Base-by-base conservation (phyloP, 2,329 filamentous ascomycete genomes). In the Gliomastix tumulicola region DNA sequence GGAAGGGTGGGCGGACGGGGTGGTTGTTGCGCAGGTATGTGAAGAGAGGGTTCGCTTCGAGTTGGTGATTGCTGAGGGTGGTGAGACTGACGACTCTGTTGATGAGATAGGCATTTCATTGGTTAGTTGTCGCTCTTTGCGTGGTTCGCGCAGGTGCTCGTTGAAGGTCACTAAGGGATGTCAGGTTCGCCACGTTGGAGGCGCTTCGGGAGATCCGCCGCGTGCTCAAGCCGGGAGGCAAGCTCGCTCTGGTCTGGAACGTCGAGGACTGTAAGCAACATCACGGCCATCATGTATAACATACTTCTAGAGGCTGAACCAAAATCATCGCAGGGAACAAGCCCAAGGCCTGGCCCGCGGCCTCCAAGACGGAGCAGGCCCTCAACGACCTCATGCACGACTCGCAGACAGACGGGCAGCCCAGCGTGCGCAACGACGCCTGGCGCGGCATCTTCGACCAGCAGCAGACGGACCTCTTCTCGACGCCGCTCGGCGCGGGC, bases 171-270 rank as follows among this genome's bases (percentile, higher is more conserved):
- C 20, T 37, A n/a, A 22, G 30, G 33, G 23, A 23, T 5, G n/a
- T 18, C 21, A 80, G 82, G 82, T 88, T 88, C 58, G 76, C 82
- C 27, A 83, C 71, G 36, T 59, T 69, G 30, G 68, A 74, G 23
- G 65, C 81, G 0, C 59, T 88, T 20, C 57, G 63, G 32, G 81
- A 86, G 47, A 81, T 88, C n/a, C 70, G 77, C 45, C 72, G 82
- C 32, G 70, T 83, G 0, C 58, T 88, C 33, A 72, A 71, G 48
- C 76, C 76, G 1, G 70, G 69, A 7, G 73, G 72, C 7, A 65
- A 66, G 20, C 63, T 88, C 20, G 82, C 77, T 12, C 56, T 84
- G 54, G 79, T 88, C 36, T 88, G 84, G 83, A 87, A 86, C 47
- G 65, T 81, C 41, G 82, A 86, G 53, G 78, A 84, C 44, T 85